phyloP scores from a whole-genome alignment of 768 basidiomycete species.

The Austroboletus eburneus region DNA sequence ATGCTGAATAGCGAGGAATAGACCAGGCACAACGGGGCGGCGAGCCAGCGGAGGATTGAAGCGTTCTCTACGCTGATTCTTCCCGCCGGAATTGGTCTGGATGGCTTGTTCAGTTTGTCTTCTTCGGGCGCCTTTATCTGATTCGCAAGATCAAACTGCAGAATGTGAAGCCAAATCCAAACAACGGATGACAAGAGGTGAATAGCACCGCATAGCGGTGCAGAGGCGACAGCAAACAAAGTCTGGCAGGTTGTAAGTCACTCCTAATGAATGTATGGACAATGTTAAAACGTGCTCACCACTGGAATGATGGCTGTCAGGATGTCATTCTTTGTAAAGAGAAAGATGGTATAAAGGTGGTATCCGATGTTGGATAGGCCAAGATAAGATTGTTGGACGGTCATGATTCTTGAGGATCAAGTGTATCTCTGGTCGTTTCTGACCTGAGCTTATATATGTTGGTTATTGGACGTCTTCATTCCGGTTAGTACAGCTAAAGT shows the following conservation, averaged over 20 bases:
- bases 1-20: slow-evolving; percentile 32
- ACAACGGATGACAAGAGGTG: slow-evolving; percentile 26
- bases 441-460: slow-evolving; percentile 4
- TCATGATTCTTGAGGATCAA: slow-evolving; percentile 11
- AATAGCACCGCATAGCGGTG: slow-evolving; percentile 22
- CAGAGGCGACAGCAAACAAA: slow-evolving; percentile 31
- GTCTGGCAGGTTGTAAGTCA: slow-evolving; percentile 18
- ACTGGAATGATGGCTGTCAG: slow-evolving; percentile 45
- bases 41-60: slow-evolving; percentile 33
- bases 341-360: slow-evolving; percentile 30
- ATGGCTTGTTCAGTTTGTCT: slow-evolving; percentile 42
- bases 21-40: slow-evolving; percentile 28
- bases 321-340: slow-evolving; percentile 46
- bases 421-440: neutral
- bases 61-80: slow-evolving; percentile 37
- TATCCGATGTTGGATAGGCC: slow-evolving; percentile 1
- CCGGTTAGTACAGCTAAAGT: slow-evolving; percentile 3
- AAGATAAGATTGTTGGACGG: slow-evolving; percentile 11
- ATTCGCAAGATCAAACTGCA: slow-evolving; percentile 44
- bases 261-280: neutral
- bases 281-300: slow-evolving; percentile 27
- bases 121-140: slow-evolving; percentile 40
- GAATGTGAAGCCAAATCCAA: slow-evolving; percentile 45
- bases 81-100: slow-evolving; percentile 42
- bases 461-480: neutral